Percentiles rank a stretch among this genome's conserved stretches.
These are phyloP conservation scores for Golubevia pallescens DNA, from an alignment of 1,284 basidiomycete genomes.

Conservation along the genomic window DNA sequence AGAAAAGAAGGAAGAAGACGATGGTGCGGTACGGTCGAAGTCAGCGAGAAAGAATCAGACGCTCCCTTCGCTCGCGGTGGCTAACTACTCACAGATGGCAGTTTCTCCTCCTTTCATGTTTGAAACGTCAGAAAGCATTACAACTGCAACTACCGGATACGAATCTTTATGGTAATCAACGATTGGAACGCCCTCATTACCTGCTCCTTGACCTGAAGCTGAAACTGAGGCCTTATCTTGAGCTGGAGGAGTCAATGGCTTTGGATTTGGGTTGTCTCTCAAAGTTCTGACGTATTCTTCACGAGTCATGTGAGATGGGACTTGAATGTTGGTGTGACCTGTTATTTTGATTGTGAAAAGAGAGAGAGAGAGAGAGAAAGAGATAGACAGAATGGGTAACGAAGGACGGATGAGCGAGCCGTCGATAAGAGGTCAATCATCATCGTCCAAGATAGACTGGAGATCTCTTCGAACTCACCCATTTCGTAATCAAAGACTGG, in stretches of 20 bases:
- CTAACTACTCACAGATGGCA: slow-evolving; percentile 16
- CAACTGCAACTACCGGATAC: slow-evolving; percentile 40
- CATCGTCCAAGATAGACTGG: slow-evolving; percentile 23
- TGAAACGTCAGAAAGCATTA: slow-evolving; percentile 41
- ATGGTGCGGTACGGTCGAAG: too few species aligned
- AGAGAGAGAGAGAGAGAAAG: background rate
- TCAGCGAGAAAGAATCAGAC: too few species aligned
- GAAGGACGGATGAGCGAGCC: too few species aligned
- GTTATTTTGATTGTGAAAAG: background rate
- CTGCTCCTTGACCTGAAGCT: slow-evolving; percentile 9
- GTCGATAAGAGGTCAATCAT: too few species aligned
- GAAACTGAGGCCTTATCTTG: too few species aligned
- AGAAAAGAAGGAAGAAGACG: too few species aligned
- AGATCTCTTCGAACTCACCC: slow-evolving; percentile 6
- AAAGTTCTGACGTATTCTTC: slow-evolving; percentile 8
- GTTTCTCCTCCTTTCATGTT: slow-evolving; percentile 52
- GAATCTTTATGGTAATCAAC: slow-evolving; percentile 20
- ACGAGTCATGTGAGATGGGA: slow-evolving; percentile 10
- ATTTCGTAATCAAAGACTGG: slow-evolving; percentile 18
- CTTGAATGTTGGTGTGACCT: slow-evolving; percentile 15
- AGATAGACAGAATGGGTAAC: background rate
- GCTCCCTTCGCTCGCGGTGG: too few species aligned
- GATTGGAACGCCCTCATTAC: slow-evolving; percentile 5
- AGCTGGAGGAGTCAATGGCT: too few species aligned
- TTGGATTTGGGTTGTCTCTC: too few species aligned